Conservation (phyloP, 2,329 filamentous ascomycete species). For the Xylariaceae sp. region DNA sequence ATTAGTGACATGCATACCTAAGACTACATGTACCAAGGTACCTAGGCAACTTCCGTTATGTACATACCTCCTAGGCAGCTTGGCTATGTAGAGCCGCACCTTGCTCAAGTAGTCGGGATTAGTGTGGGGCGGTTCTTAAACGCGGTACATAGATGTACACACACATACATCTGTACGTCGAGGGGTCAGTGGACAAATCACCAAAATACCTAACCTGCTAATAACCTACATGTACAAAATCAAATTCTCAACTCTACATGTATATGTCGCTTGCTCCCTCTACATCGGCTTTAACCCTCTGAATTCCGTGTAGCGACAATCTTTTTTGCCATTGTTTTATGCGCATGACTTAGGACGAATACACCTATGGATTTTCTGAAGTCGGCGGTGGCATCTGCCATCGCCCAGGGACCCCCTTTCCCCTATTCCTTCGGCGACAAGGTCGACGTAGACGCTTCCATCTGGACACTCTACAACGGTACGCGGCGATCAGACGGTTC, state of each 20-base stretch:
- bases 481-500: conserved; percentile 92
- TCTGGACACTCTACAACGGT: conserved; percentile 96
- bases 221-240: too few species aligned
- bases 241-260: too few species aligned
- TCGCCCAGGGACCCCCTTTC: conserved; percentile 91
- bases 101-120: background rate
- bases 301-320: background rate
- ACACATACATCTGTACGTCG: background rate
- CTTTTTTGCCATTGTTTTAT: too few species aligned
- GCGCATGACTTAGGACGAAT: conserved; percentile 17
- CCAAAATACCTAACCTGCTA: background rate
- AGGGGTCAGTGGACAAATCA: conserved; percentile 11
- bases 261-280: too few species aligned
- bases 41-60: too few species aligned
- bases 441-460: conserved; percentile 88
- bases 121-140: too few species aligned
- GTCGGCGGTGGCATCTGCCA: conserved; percentile 94
- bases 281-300: too few species aligned
- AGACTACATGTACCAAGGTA: too few species aligned
- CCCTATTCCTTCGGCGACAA: conserved; percentile 91
- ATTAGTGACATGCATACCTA: too few species aligned
- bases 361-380: conserved; percentile 91
- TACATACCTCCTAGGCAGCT: too few species aligned
- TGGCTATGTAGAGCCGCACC: background rate
- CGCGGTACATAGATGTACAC: too few species aligned